These are phyloP conservation scores for Aureobasidium musti DNA, from an alignment of 2,329 filamentous ascomycete genomes.

Conservation along the genomic window DNA sequence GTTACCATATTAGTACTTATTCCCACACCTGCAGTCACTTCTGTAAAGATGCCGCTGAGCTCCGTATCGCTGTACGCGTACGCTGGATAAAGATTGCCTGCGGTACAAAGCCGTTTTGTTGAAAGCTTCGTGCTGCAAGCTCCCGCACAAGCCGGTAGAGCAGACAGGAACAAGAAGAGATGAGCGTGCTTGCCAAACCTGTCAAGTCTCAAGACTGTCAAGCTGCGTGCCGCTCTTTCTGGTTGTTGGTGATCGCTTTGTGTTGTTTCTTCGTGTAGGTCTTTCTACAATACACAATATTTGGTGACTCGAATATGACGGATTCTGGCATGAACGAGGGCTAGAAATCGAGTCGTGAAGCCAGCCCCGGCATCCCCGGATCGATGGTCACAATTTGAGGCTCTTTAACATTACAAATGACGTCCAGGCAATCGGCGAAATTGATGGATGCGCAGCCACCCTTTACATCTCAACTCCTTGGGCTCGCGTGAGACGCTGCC, in stretches of 20 bases:
- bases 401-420: constrained; percentile 11
- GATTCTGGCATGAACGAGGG: neutral
- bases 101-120: neutral
- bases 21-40: neutral
- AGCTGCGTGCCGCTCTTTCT: neutral
- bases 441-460: constrained; percentile 17
- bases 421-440: constrained; percentile 1
- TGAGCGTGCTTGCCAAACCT: neutral
- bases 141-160: neutral
- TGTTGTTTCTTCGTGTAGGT: neutral
- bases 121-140: constrained; percentile 10
- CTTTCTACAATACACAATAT: neutral
- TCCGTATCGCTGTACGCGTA: neutral
- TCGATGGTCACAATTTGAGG: constrained; percentile 18
- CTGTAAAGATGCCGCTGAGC: neutral
- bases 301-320: neutral
- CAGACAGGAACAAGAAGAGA: neutral
- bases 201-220: neutral
- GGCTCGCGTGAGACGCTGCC: constrained; percentile 9
- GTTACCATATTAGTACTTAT: too few relatives aligned
- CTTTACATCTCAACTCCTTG: constrained; percentile 5
- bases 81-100: neutral
- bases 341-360: neutral
- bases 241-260: neutral
- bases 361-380: constrained; percentile 19